Evolutionary conservation across 1,139 yeast genomes (phyloP), one percentile per base, ranked within the genome.

Genomic region (Saccharomyces hybrid): DNA sequence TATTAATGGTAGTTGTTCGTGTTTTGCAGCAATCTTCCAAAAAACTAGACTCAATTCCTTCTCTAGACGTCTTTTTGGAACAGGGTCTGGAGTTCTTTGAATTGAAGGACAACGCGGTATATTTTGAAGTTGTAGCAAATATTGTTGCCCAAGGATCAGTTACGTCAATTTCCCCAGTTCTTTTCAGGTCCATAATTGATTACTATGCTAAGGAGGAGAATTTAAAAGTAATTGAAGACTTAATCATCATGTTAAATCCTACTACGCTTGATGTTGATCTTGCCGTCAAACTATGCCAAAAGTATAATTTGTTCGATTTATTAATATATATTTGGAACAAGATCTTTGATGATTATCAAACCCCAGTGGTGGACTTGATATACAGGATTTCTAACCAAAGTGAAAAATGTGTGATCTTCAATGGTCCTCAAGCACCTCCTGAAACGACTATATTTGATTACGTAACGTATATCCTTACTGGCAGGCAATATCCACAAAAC

Each of bases 401-500:
- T 16, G 51, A 56, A n/a, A 46, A 54, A n/a, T 58, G 59, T 46
- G 42, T 55, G 4, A 29, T 63, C 8, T 58, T 59, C 46, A 52
- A 42, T 3, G 52, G 52, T 11, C 49, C 53, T 7, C 46, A 48
- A 4, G 23, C 27, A 7, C 48, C 38, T 27, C 48, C 52, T 9
- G 44, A 16, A 19, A 38, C 44, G 44, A 19, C 44, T 38, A 19
- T 82, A 0, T 87, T 75, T 61, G 75, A 83, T 0, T 90, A 86
- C 65, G 67, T 90, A 60, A 76, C 90, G 0, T 84, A 81, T 62
- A 73, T 83, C n/a, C 71, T 88, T 47, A 83, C 90, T 0, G 95
- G 96, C 0, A 73, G 90, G 51, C 84, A 84, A 56, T 90, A 83
- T 65, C 97, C 97, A 0, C 83, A 86, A 0, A 91, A 84, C 14